Base-by-base conservation (phyloP, 805 yeast genomes). In the Metschnikowia sp. region DNA sequence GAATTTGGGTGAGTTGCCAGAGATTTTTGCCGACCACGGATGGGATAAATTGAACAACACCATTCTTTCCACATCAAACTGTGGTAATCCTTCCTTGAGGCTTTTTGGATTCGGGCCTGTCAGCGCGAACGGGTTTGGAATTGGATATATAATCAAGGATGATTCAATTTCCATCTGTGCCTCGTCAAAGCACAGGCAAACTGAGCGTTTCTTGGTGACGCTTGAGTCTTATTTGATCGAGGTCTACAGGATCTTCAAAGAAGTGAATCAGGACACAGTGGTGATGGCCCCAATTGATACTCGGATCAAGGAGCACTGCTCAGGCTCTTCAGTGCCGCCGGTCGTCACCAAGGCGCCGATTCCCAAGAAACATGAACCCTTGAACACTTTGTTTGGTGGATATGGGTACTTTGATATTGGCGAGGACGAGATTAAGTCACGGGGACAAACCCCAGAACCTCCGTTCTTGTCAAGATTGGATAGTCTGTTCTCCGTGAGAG, bases 21-120 rank as follows among this genome's bases (percentile, higher is more conserved):
- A 82, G 5, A 77, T 90, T 11, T 90, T 89, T 68, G 85, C 87
- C 1, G 96, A 90, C 64, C 72, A 80, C 8, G 96, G 96, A 29
- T 90, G 97, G 97, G 88, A 84, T 57, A 81, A 82, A 60, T 68
- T 90, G 49, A 88, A 88, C 66, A 86, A 83, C 55, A 85, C 92
- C 5, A 77, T 89, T 18, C 70, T 90, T 26, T 72, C 72, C 45
- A 64, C 67, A 30, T 81, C 83, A 3, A 80, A 80, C 58, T 80
- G 84, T 61, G 84, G 84, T 26, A 80, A 80, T 54, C 83, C 84
- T 2, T 77, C 84, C 0, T 65, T 80, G 45, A 68, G 81, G 49
- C 67, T 77, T 49, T 80, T 80, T 62, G 84, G 84, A 1, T 78
- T 80, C 45, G 82, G 84, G 3, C 84, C 84, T 0, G 80, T 81